Percentiles rank a stretch among this genome's conserved stretches.
Conservation (phyloP, 1,284 basidiomycete species). For the Cutaneotrichosporon sp. region DNA sequence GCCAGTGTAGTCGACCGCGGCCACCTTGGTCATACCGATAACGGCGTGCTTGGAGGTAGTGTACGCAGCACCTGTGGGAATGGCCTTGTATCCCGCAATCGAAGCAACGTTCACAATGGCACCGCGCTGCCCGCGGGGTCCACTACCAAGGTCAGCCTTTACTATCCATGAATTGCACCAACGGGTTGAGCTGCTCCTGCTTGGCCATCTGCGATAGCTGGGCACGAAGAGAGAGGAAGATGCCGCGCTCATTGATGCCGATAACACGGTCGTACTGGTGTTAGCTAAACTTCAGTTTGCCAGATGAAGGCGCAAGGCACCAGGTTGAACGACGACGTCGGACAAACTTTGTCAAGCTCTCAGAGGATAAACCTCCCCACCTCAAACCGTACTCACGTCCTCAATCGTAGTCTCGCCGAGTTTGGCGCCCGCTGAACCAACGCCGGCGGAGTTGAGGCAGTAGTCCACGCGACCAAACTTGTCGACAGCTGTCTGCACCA, state of each 20-base stretch:
- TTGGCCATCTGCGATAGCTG: slow-evolving; percentile 20
- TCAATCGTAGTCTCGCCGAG: slow-evolving; percentile 9
- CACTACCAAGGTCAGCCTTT: neutral
- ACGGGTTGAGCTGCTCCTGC: slow-evolving; percentile 11
- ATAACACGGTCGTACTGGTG: slow-evolving; percentile 27
- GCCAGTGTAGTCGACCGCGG: slow-evolving; percentile 16
- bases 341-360: too few species aligned
- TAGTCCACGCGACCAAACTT: slow-evolving; percentile 35
- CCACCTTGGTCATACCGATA: slow-evolving; percentile 18
- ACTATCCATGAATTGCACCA: neutral
- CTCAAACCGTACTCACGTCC: slow-evolving; percentile 17
- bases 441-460: slow-evolving; percentile 33
- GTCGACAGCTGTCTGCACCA: slow-evolving; percentile 7
- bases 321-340: too few species aligned
- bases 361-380: too few species aligned
- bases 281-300: too few species aligned
- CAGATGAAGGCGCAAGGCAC: too few species aligned
- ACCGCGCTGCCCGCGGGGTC: slow-evolving; percentile 20
- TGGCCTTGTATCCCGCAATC: slow-evolving; percentile 6
- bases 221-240: slow-evolving; percentile 20
- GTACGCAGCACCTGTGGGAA: slow-evolving; percentile 9
- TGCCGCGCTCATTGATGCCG: slow-evolving; percentile 25
- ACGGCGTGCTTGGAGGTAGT: slow-evolving; percentile 22
- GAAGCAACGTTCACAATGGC: slow-evolving; percentile 21
- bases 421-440: slow-evolving; percentile 16